A percentile compares a stretch with the other conserved stretches of the same genome.
These are phyloP conservation scores for Geotrichum candidum DNA, from an alignment of 1,139 yeast species.

Conservation along the genomic window DNA sequence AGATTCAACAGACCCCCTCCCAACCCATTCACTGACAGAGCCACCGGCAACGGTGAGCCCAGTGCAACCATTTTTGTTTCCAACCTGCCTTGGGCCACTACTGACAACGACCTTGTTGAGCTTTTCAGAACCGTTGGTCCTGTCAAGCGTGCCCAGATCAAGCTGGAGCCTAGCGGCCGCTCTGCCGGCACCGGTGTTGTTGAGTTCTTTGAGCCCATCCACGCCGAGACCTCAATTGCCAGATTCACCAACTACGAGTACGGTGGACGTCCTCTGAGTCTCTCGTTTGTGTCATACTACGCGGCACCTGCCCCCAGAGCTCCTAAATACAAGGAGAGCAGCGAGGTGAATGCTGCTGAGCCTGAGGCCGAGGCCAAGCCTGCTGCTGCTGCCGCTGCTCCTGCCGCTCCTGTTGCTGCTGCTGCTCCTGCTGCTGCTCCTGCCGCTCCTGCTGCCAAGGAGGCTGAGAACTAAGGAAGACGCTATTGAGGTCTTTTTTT, in stretches of 20 bases:
- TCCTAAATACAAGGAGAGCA: not conserved
- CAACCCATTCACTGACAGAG: conserved; percentile 55
- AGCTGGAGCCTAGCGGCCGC: conserved; percentile 57
- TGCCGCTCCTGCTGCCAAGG: not conserved
- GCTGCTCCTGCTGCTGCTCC: not conserved
- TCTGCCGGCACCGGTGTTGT: conserved; percentile 84
- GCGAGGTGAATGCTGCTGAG: conserved; percentile 11
- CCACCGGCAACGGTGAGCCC: conserved; percentile 58
- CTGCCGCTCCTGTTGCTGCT: not conserved
- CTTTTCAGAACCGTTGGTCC: conserved; percentile 81
- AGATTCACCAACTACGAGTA: conserved; percentile 74
- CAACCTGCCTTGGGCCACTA: conserved; percentile 85
- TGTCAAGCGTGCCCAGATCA: conserved; percentile 73
- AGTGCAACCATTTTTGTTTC: conserved; percentile 61
- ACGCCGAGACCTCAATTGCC: conserved; percentile 68
- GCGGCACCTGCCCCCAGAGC: conserved; percentile 10
- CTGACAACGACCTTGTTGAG: conserved; percentile 76
- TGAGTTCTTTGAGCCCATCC: conserved; percentile 58
- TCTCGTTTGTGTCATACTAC: conserved; percentile 49
- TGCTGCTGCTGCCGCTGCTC: not conserved
- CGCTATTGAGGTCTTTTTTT: not conserved
- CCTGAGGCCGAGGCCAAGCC: not conserved
- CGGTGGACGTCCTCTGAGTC: conserved; percentile 68
- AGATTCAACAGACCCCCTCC: conserved; percentile 12
- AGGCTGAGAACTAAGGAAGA: not conserved